phyloP scores from a whole-genome alignment of 331 rosid genomes.

The Stylosanthes scabra region DNA sequence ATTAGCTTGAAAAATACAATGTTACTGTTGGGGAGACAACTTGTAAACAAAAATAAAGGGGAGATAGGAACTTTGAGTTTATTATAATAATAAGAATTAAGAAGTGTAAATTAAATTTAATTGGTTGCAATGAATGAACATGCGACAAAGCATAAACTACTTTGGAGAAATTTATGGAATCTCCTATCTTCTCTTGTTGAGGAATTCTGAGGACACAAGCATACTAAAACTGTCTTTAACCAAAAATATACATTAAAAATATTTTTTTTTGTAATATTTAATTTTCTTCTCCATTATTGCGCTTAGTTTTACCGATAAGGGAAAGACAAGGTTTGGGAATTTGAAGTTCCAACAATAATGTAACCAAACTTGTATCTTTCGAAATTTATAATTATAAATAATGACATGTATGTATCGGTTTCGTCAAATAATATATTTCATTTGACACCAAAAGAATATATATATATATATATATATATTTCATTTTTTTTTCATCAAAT shows the following conservation, averaged over 20 bases:
- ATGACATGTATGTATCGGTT: not conserved
- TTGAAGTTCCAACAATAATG: conserved; percentile 18
- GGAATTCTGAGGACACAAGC: not conserved
- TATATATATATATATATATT: not conserved
- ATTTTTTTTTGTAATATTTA: not conserved
- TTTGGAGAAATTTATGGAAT: not conserved
- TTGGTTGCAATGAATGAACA: not conserved
- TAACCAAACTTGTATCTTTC: not conserved
- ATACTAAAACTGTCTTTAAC: not conserved
- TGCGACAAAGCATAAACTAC: not conserved
- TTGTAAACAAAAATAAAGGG: not conserved
- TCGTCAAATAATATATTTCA: not conserved
- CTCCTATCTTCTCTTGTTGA: not conserved
- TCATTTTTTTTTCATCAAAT: too few species aligned
- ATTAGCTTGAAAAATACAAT: too few species aligned
- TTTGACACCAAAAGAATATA: not conserved
- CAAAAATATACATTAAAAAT: not conserved
- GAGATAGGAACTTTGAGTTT: not conserved
- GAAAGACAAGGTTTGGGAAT: conserved; percentile 22
- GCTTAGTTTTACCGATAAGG: not conserved
- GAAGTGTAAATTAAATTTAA: not conserved
- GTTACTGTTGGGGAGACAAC: not conserved
- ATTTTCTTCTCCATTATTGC: conserved; percentile 3
- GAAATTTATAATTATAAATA: not conserved
- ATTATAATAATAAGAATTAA: not conserved